Conservation (phyloP, 78 protist species). For the Dictyostelium citrinum region DNA sequence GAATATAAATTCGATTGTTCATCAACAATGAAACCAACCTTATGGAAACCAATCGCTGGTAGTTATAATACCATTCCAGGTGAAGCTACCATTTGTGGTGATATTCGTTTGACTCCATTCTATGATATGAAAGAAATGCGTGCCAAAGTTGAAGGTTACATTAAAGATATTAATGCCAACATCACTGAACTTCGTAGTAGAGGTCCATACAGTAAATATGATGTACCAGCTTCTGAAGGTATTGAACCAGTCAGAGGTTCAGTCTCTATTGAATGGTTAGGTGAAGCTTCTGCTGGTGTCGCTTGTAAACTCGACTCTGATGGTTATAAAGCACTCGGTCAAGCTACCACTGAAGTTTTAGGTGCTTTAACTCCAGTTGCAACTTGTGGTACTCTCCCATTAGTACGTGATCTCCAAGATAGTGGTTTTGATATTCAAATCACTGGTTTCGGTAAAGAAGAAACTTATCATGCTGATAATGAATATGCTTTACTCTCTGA, state of each 20-base stretch:
- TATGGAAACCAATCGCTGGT: conserved; percentile 9
- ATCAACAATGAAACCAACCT: conserved; percentile 83
- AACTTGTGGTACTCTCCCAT: conserved; percentile 80
- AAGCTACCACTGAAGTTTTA: conserved; percentile 57
- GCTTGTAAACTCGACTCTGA: conserved; percentile 57
- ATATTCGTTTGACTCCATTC: conserved; percentile 82
- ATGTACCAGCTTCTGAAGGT: conserved; percentile 24
- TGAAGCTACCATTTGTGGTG: conserved; percentile 70
- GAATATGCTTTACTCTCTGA: conserved; percentile 60
- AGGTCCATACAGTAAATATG: conserved; percentile 52
- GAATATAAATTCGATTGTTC: conserved; percentile 34
- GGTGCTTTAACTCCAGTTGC: conserved; percentile 76
- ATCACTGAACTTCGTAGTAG: conserved; percentile 31
- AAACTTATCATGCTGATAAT: conserved; percentile 74
- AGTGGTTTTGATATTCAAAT: conserved; percentile 83
- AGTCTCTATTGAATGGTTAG: conserved; percentile 26
- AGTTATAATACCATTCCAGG: conserved; percentile 82
- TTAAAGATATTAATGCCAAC: conserved; percentile 31
- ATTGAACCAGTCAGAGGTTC: conserved; percentile 26
- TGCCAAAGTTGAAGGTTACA: conserved; percentile 16
- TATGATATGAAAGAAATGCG: conserved; percentile 50
- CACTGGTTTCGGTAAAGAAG: conserved; percentile 81
- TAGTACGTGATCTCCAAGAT: conserved; percentile 75
- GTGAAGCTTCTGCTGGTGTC: conserved; percentile 35
- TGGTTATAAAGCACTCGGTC: conserved; percentile 75